Evolutionary conservation across 2,329 filamentous ascomycete genomes (phyloP), one percentile per base, ranked within the genome.

Genomic region (Stemphylium lycopersici): DNA sequence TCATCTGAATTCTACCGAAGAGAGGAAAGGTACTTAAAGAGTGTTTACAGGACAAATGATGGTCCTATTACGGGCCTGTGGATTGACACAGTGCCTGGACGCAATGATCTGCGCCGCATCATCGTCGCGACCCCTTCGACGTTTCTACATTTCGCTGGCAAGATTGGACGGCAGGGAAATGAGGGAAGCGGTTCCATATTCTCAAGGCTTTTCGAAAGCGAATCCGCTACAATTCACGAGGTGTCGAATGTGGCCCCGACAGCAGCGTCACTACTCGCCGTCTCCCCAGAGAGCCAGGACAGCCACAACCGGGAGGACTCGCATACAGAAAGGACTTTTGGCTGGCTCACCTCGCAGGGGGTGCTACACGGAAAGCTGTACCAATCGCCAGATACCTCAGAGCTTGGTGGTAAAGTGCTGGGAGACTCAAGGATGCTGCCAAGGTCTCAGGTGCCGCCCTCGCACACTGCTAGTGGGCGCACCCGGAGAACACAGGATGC

Each of bases 1-100:
- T 90, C 91, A 12, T 92, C 89, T 43, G 95, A 98, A 73, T 97
- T 97, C 77, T 98, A 97, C 77, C 86, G 91, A 63, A 90, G 93
- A 70, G 93, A 98, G 75, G 95, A 99, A 74, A 92, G 91, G 76
- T 96, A 96, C 40, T 78, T 96, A 56, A 93, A 93, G 74, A 84
- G 83, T 32, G 83, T 99, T 16, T 92, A 93, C 73, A 93, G 89
- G 71, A 83, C 92, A 6, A 85, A 88, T 1, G 92, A 96, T 73
- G 90, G 89, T 0, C 86, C 93, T 0, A 84, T 98, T 32, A 91
- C 90, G 0, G 95, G 95, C 1, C 72, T 98, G 13, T 96, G 91
- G 86, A 88, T 89, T 8, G 93, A 98, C 67, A 80, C 84, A 33
- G 78, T 96, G 34, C 79, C 80, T 33, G 86, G 84, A n/a, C 81